Conservation (phyloP, 139 green algal species). For the Tetraselmis striata region DNA sequence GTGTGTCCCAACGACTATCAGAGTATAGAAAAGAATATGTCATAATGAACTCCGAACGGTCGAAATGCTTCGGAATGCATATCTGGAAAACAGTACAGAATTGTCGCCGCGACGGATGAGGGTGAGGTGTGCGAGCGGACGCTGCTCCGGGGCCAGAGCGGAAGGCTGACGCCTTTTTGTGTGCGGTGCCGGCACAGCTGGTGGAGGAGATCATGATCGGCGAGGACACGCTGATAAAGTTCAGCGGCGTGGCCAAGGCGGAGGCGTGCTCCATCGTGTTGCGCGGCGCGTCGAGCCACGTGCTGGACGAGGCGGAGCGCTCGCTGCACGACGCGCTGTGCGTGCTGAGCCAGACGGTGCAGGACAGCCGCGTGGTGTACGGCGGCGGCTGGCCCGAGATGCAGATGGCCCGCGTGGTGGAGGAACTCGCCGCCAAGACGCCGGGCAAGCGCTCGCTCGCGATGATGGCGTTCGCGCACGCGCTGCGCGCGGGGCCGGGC, state of each 20-base stretch:
- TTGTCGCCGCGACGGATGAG: too few species aligned
- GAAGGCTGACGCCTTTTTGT: too few species aligned
- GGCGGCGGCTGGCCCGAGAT: slow-evolving; percentile 93
- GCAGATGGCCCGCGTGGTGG: slow-evolving; percentile 75
- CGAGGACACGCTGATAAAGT: slow-evolving; percentile 93
- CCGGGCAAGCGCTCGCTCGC: slow-evolving; percentile 89
- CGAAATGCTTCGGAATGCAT: too few species aligned
- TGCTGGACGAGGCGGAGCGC: slow-evolving; percentile 96
- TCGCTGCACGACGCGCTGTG: slow-evolving; percentile 97
- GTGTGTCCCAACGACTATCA: too few species aligned
- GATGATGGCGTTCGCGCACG: slow-evolving; percentile 86
- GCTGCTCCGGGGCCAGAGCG: too few species aligned
- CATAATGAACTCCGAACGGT: too few species aligned
- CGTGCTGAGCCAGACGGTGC: slow-evolving; percentile 81
- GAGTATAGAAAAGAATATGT: too few species aligned
- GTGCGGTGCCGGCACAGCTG: too few species aligned
- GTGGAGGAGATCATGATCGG: slow-evolving; percentile 97
- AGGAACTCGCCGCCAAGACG: slow-evolving; percentile 76
- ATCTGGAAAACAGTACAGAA: too few species aligned
- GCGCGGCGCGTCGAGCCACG: slow-evolving; percentile 82
- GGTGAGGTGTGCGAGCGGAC: too few species aligned
- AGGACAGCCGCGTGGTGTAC: slow-evolving; percentile 81
- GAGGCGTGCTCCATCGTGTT: slow-evolving; percentile 98
- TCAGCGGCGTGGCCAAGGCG: slow-evolving; percentile 80
- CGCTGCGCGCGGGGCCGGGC: slow-evolving; percentile 81